Conservation (phyloP, 1,284 basidiomycete species). For the Taiwanofungus camphoratus region DNA sequence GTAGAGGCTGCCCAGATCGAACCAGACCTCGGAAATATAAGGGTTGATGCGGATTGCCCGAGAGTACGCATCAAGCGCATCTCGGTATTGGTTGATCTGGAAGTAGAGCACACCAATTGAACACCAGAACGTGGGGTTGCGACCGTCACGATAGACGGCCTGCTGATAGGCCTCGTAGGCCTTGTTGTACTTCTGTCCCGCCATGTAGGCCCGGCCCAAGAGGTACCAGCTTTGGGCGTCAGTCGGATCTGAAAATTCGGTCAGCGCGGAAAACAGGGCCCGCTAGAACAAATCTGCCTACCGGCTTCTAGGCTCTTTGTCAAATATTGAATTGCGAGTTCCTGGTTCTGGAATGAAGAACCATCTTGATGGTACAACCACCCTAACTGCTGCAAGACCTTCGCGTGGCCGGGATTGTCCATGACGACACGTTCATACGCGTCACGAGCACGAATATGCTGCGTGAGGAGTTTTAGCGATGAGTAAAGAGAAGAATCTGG, state of each 20-base stretch:
- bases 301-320: conserved; percentile 93
- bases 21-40: conserved; percentile 99
- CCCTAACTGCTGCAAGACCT: conserved; percentile 96
- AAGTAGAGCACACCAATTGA: conserved; percentile 99
- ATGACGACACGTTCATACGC: conserved; percentile 95
- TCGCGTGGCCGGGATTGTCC: conserved; percentile 93
- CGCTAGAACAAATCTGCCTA: conserved; percentile 42
- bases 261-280: no score
- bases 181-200: conserved; percentile 98
- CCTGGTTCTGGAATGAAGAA: conserved; percentile 92
- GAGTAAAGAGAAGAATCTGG: no score
- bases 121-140: conserved; percentile 99
- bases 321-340: conserved; percentile 88
- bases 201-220: conserved; percentile 97
- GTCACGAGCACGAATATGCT: conserved; percentile 89
- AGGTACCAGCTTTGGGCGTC: conserved; percentile 99
- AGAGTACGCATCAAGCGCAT: conserved; percentile 97
- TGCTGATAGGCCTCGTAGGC: conserved; percentile 99
- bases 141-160: conserved; percentile 96
- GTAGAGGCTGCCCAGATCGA: conserved; percentile 94
- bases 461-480: conserved; percentile 13
- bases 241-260: conserved; percentile 60
- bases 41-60: conserved; percentile 98
- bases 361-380: conserved; percentile 97
- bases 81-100: conserved; percentile 98